Conservation (phyloP, 805 yeast genomes). For the Lachancea meyersii region DNA sequence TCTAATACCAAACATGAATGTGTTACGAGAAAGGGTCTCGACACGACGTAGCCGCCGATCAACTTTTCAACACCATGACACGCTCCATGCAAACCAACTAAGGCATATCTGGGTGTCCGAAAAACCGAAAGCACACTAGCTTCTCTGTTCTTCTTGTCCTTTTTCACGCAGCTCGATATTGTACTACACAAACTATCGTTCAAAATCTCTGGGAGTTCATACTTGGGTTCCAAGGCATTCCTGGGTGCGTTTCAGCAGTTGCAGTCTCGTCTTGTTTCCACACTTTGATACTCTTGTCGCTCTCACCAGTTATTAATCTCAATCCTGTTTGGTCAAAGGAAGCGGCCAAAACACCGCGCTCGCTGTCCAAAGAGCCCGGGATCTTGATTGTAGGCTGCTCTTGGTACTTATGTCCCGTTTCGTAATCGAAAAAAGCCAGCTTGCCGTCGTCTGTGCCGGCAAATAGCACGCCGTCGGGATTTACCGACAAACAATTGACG, state of each 20-base stretch:
- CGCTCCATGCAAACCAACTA: no score
- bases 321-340: slow-evolving; percentile 74
- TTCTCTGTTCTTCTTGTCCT: no score
- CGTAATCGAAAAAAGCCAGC: slow-evolving; percentile 73
- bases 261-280: slow-evolving; percentile 49
- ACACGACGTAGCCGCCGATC: no score
- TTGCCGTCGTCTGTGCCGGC: slow-evolving; percentile 83
- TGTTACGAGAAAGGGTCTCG: no score
- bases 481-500: slow-evolving; percentile 62
- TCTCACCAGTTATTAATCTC: slow-evolving; percentile 77
- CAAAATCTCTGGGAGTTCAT: slow-evolving; percentile 27
- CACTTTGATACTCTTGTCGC: slow-evolving; percentile 79
- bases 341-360: slow-evolving; percentile 61
- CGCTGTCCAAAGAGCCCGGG: slow-evolving; percentile 68
- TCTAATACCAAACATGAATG: no score
- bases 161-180: background rate
- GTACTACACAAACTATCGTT: background rate
- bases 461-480: slow-evolving; percentile 56
- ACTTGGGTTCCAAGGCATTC: slow-evolving; percentile 30
- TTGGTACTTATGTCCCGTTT: slow-evolving; percentile 59
- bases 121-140: no score
- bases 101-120: no score
- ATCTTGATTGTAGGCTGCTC: slow-evolving; percentile 45
- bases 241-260: slow-evolving; percentile 26
- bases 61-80: no score